Evolutionary conservation across 2,329 filamentous ascomycete genomes (phyloP).

Genomic region (Diaporthe humulicola): DNA sequence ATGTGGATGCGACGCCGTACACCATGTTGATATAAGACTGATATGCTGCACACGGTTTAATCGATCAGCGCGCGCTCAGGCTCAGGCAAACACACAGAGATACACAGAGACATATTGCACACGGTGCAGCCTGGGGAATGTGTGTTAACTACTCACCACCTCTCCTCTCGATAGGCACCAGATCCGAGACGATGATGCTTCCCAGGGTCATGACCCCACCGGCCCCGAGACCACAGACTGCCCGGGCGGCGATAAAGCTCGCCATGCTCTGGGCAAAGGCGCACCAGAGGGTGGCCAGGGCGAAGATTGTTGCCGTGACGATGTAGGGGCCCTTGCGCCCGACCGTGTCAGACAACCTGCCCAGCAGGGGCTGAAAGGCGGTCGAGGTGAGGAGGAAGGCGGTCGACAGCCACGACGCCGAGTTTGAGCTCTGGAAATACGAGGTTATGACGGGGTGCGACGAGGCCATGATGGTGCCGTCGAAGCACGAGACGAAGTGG

Average conservation of each 20-base stretch:
- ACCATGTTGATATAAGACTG: constrained; percentile 79
- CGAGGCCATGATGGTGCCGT: constrained; percentile 85
- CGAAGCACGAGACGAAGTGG: constrained; percentile 75
- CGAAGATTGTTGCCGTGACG: constrained; percentile 72
- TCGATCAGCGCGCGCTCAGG: background rate
- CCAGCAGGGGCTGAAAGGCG: constrained; percentile 81
- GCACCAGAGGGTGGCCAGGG: constrained; percentile 77
- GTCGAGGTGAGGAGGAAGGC: constrained; percentile 83
- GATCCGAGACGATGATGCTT: constrained; percentile 78
- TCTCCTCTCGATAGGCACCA: constrained; percentile 78
- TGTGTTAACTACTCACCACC: constrained; percentile 41
- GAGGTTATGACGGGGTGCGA: constrained; percentile 84
- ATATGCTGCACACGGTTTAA: constrained; percentile 59
- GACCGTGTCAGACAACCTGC: constrained; percentile 79
- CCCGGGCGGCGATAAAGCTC: constrained; percentile 78
- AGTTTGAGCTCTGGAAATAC: constrained; percentile 82
- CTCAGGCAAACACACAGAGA: background rate
- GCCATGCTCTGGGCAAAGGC: constrained; percentile 75
- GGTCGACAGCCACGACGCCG: constrained; percentile 86
- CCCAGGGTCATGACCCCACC: constrained; percentile 79
- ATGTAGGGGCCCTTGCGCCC: constrained; percentile 78
- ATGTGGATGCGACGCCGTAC: constrained; percentile 69
- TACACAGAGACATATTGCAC: background rate
- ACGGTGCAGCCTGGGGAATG: background rate
- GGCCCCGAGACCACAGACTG: constrained; percentile 79